Evolutionary conservation across 164 flowering plant genomes (phyloP).

Genomic region (Piper betle): DNA sequence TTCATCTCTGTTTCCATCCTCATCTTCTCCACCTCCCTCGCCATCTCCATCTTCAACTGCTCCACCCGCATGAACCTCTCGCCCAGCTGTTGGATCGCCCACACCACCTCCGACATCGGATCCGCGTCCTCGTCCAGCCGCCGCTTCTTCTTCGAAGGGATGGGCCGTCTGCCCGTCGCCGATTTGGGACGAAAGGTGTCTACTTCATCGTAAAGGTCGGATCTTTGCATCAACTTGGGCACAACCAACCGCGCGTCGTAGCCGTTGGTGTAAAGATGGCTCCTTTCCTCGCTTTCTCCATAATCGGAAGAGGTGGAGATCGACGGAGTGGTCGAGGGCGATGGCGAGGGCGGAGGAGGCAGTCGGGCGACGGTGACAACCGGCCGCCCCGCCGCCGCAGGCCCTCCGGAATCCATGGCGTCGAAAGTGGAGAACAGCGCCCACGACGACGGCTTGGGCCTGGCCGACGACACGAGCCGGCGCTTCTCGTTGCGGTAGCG

Average conservation of each 20-base stretch:
- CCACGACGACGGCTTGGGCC: not conserved
- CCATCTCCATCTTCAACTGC: constrained; percentile 62
- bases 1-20: constrained; percentile 66
- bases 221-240: not conserved
- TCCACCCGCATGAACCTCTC: constrained; percentile 57
- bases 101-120: constrained; percentile 33
- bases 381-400: not conserved
- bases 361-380: not conserved
- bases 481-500: constrained; percentile 46
- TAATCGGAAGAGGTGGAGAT: not conserved
- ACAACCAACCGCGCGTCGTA: not conserved
- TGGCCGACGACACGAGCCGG: not conserved
- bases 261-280: not conserved
- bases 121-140: not conserved
- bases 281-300: not conserved
- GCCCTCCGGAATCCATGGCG: not conserved
- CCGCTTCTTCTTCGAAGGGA: not conserved
- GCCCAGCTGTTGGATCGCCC: constrained; percentile 35
- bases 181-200: not conserved
- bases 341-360: not conserved
- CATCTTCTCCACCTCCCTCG: constrained; percentile 44
- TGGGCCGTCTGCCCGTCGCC: not conserved
- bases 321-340: no score
- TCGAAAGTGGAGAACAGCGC: not conserved
- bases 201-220: not conserved